Evolutionary conservation across 768 basidiomycete genomes (phyloP), one percentile per base, ranked within the genome.

Genomic region (Imleria badia): DNA sequence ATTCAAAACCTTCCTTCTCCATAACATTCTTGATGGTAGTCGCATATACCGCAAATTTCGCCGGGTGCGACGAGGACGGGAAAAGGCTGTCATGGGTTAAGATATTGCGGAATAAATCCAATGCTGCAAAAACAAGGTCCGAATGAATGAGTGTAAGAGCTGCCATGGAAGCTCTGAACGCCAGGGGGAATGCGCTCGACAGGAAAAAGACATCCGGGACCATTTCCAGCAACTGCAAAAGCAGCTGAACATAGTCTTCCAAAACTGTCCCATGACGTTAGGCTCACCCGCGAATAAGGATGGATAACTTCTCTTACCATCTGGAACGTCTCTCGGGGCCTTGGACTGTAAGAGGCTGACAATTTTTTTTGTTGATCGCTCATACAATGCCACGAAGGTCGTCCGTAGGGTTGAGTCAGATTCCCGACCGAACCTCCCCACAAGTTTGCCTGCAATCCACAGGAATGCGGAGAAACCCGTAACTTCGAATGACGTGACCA

Each of bases 381-480:
- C 94, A 64, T 88, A 94, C 35, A 89, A 69, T 19, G 78, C 77
- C 51, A 77, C 74, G 58, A 93, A 81, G 8, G 87, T 74, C 7
- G 65, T 71, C 33, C 82, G 81, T 29, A 97, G 64, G 42, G 71
- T 66, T 6, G 76, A 64, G 56, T 86, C 78, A 34, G 82, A 78
- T 52, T 85, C 83, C 43, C 84, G 76, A 17, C 89, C 92, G 65
- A 89, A 97, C 60, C 83, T 80, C 31, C 78, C 77, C n/a, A 92
- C 79, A 26, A 91, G 71, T 72, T 98, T 98, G 41, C 93, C 90
- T 30, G 85, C 86, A 54, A 98, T 91, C 97, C 97, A 99, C 20
- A 98, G 70, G 72, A 92, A 98, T 59, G 89, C 87, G 12, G 95
- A 81, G 64, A 86, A 84, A 0, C 89, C 90, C 11, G 89, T 91